Conservation (phyloP, 164 flowering plant genomes). For the Umbilicus rupestris region DNA sequence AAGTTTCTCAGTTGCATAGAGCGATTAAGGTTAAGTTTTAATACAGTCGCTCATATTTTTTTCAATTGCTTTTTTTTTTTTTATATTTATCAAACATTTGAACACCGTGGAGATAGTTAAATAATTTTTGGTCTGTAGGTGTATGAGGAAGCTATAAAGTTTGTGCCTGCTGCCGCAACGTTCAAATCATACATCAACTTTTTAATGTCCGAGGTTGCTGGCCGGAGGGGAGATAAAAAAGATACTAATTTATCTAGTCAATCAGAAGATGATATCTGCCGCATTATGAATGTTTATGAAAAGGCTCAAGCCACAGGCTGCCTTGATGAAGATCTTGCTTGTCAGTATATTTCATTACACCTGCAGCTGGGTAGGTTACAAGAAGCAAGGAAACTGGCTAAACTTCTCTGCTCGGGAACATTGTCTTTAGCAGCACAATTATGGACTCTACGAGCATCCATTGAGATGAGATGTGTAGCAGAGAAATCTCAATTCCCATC, state of each 20-base stretch:
- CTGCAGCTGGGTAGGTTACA: constrained; percentile 47
- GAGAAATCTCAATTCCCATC: constrained; percentile 27
- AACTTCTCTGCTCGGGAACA: constrained; percentile 47
- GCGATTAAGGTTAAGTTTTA: constrained; percentile 21
- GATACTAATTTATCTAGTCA: constrained; percentile 11
- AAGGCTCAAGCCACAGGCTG: constrained; percentile 60
- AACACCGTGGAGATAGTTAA: background rate
- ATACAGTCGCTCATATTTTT: background rate
- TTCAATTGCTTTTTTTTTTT: background rate
- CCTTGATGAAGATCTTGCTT: constrained; percentile 74
- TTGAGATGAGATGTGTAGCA: constrained; percentile 39
- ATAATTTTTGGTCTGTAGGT: constrained; percentile 26
- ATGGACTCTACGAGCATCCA: constrained; percentile 53
- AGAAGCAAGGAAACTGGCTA: constrained; percentile 58
- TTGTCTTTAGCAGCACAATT: constrained; percentile 34
- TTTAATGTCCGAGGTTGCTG: constrained; percentile 37
- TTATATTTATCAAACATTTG: background rate
- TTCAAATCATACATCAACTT: constrained; percentile 50
- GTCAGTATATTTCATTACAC: constrained; percentile 47
- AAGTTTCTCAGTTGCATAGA: constrained; percentile 25
- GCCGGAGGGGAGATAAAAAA: constrained; percentile 17
- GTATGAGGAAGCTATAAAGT: constrained; percentile 61
- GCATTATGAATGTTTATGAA: constrained; percentile 46
- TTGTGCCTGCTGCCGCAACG: constrained; percentile 44
- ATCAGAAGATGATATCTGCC: constrained; percentile 24